phyloP scores from a whole-genome alignment of 2,329 filamentous ascomycete genomes.

The Alternaria dauci region DNA sequence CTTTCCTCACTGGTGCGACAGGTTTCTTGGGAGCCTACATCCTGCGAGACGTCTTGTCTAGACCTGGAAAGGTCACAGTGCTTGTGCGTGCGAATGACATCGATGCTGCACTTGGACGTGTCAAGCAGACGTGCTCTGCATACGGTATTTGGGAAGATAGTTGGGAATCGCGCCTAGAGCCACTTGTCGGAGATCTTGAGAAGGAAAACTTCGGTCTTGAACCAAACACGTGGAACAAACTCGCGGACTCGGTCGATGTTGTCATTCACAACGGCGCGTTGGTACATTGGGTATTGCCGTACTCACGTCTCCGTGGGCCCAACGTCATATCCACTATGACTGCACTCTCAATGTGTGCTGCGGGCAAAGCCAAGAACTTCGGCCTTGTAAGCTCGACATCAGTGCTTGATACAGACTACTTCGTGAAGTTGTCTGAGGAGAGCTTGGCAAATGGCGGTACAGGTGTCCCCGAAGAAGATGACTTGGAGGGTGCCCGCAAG shows the following conservation, averaged over 20 bases:
- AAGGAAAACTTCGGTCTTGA: slow-evolving; percentile 78
- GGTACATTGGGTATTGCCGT: slow-evolving; percentile 83
- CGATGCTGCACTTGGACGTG: slow-evolving; percentile 68
- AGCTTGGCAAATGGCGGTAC: slow-evolving; percentile 67
- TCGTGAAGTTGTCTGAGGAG: slow-evolving; percentile 74
- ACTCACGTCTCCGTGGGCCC: slow-evolving; percentile 72
- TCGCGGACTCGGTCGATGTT: slow-evolving; percentile 72
- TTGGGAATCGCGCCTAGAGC: slow-evolving; percentile 72
- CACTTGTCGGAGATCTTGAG: slow-evolving; percentile 76
- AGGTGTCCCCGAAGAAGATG: slow-evolving; percentile 77
- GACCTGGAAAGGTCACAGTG: slow-evolving; percentile 72
- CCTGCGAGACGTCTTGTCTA: slow-evolving; percentile 74
- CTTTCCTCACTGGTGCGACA: slow-evolving; percentile 88
- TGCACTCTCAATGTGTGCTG: slow-evolving; percentile 76
- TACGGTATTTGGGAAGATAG: slow-evolving; percentile 80
- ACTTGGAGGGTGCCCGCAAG: slow-evolving; percentile 76
- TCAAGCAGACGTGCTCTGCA: slow-evolving; percentile 72
- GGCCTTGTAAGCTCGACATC: slow-evolving; percentile 85
- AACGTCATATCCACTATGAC: slow-evolving; percentile 88
- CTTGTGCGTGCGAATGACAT: slow-evolving; percentile 76
- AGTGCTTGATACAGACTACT: slow-evolving; percentile 83
- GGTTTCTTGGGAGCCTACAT: slow-evolving; percentile 89
- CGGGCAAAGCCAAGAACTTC: slow-evolving; percentile 79
- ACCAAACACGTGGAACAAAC: slow-evolving; percentile 68
- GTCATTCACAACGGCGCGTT: slow-evolving; percentile 76